A percentile compares a stretch with the other conserved stretches of the same genome.
phyloP scores from a whole-genome alignment of 345 rosid species.

The Pelargonium nanum region DNA sequence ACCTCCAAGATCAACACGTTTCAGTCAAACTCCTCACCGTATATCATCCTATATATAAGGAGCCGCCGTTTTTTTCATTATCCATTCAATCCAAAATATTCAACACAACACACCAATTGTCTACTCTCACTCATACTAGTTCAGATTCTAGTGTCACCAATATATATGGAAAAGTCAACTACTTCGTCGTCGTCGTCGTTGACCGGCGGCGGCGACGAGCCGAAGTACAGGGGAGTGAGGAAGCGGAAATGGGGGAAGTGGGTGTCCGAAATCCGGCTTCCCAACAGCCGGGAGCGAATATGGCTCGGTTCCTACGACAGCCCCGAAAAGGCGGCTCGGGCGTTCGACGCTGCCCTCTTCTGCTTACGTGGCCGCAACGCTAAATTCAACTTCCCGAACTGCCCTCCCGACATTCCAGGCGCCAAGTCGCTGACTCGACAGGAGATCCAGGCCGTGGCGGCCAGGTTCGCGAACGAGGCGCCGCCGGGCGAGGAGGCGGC shows the following conservation, averaged over 20 bases:
- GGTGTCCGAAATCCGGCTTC: slow-evolving; percentile 90
- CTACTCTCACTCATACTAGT: too few relatives aligned
- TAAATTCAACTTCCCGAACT: slow-evolving; percentile 54
- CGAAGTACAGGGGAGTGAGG: slow-evolving; percentile 71
- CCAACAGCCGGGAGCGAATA: slow-evolving; percentile 78
- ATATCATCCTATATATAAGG: background rate
- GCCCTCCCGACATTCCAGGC: slow-evolving; percentile 39
- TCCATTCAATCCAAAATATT: background rate
- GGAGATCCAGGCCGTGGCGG: slow-evolving; percentile 52
- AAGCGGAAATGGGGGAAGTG: slow-evolving; percentile 94
- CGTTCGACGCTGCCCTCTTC: slow-evolving; percentile 75
- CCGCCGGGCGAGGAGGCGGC: background rate
- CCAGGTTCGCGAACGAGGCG: slow-evolving; percentile 37
- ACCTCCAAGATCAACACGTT: background rate
- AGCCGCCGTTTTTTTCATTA: background rate
- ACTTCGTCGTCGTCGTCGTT: background rate
- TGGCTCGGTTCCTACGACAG: slow-evolving; percentile 81
- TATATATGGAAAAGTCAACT: background rate
- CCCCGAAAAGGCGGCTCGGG: slow-evolving; percentile 82
- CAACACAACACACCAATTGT: too few relatives aligned
- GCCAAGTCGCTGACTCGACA: slow-evolving; percentile 32
- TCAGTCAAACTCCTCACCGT: background rate
- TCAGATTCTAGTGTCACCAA: too few relatives aligned
- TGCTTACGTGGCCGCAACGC: slow-evolving; percentile 61
- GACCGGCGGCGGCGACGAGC: background rate